These are phyloP conservation scores for Populus tomentosa DNA, from an alignment of 441 rosid genomes.

Conservation along the genomic window DNA sequence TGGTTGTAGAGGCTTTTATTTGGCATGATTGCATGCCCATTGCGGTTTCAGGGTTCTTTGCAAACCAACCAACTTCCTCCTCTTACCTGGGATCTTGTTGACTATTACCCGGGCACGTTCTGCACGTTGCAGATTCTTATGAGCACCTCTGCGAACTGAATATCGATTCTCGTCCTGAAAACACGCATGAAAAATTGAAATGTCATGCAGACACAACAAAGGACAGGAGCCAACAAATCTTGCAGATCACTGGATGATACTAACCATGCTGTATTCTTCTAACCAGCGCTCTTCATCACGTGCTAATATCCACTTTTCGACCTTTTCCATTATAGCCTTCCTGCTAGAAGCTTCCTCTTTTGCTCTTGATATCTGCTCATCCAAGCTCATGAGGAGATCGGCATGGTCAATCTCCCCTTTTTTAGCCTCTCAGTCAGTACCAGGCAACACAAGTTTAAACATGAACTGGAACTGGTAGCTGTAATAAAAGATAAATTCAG, in stretches of 20 bases:
- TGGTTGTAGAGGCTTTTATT: neutral
- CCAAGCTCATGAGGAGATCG: constrained; percentile 77
- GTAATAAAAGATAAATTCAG: constrained; percentile 4
- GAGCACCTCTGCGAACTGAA: constrained; percentile 94
- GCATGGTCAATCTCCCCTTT: constrained; percentile 87
- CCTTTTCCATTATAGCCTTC: constrained; percentile 86
- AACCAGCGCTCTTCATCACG: constrained; percentile 94
- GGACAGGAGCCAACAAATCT: constrained; percentile 6
- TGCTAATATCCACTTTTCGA: constrained; percentile 79
- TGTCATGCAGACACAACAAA: neutral
- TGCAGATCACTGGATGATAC: constrained; percentile 15
- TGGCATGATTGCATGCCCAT: constrained; percentile 1
- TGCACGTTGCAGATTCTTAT: constrained; percentile 82
- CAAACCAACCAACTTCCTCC: neutral
- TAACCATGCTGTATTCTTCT: constrained; percentile 93
- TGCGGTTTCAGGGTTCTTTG: neutral
- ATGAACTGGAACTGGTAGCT: constrained; percentile 5
- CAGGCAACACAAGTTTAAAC: constrained; percentile 15
- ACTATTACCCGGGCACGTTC: constrained; percentile 83
- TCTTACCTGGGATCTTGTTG: constrained; percentile 76
- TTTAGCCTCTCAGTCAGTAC: constrained; percentile 25
- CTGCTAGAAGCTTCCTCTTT: constrained; percentile 94
- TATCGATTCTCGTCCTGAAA: constrained; percentile 92
- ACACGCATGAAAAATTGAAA: constrained; percentile 11
- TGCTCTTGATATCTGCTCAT: constrained; percentile 80